Conservation (phyloP, 139 green algal genomes). For the Volvox reticuliferus region DNA sequence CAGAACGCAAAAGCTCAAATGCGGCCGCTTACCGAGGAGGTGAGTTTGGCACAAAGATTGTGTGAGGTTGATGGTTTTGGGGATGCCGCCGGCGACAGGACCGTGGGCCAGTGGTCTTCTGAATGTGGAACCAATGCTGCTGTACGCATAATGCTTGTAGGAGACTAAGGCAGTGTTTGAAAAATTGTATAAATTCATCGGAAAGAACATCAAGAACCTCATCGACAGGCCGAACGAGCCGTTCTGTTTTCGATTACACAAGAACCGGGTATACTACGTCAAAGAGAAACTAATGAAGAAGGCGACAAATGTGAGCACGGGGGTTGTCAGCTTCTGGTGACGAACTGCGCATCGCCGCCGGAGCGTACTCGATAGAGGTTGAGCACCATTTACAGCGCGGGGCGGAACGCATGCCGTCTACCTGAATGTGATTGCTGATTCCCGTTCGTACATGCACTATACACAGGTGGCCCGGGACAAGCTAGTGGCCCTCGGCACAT, state of each 20-base stretch:
- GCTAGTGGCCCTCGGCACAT: constrained; percentile 91
- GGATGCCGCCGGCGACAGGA: background rate
- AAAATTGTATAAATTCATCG: constrained; percentile 99
- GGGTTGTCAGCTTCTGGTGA: background rate
- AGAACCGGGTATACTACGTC: constrained; percentile 97
- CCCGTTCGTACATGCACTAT: background rate
- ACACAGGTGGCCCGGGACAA: constrained; percentile 91
- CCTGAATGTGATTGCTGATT: background rate
- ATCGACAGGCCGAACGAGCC: constrained; percentile 87
- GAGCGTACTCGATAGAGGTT: background rate
- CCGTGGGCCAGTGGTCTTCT: background rate
- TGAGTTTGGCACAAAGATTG: constrained; percentile 6
- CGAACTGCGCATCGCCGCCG: background rate
- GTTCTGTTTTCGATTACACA: constrained; percentile 94
- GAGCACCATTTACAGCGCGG: background rate
- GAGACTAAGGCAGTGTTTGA: constrained; percentile 98
- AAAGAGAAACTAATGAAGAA: constrained; percentile 91
- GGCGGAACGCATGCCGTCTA: background rate
- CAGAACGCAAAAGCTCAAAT: constrained; percentile 42
- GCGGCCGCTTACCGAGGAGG: constrained; percentile 76
- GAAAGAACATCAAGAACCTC: constrained; percentile 95
- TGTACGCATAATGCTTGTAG: constrained; percentile 50
- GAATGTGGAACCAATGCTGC: background rate
- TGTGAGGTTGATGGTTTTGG: background rate
- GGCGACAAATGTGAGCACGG: constrained; percentile 86